Evolutionary conservation across 1,284 basidiomycete genomes (phyloP).

Genomic region (Leccinum huronense): DNA sequence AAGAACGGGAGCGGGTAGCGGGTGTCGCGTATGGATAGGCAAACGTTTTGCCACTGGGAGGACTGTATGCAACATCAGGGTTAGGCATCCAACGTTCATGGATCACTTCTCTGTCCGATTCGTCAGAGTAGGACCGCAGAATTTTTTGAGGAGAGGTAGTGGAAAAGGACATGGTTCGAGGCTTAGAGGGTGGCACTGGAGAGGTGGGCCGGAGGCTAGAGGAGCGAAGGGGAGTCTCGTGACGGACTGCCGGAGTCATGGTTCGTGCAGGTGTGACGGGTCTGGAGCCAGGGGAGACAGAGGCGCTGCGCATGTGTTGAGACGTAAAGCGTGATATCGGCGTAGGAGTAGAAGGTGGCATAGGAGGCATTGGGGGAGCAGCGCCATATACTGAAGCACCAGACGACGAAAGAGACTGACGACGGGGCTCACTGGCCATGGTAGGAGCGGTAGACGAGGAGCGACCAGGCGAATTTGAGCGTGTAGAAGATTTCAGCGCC

Average conservation of each 20-base stretch:
- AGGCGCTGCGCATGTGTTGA: slow-evolving; percentile 46
- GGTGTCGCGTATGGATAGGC: slow-evolving; percentile 33
- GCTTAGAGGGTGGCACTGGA: slow-evolving; percentile 44
- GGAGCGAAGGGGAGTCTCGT: slow-evolving; percentile 39
- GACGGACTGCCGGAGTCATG: slow-evolving; percentile 32
- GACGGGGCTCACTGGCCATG: slow-evolving; percentile 25
- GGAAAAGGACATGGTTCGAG: slow-evolving; percentile 43
- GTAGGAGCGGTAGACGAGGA: slow-evolving; percentile 29
- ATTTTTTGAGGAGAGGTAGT: slow-evolving; percentile 48
- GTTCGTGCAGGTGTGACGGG: slow-evolving; percentile 48
- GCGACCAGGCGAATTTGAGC: slow-evolving; percentile 6
- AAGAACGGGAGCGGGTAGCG: slow-evolving; percentile 33
- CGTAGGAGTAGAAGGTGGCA: slow-evolving; percentile 37
- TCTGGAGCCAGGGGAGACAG: slow-evolving; percentile 45
- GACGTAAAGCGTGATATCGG: slow-evolving; percentile 47
- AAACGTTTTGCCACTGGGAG: slow-evolving; percentile 30
- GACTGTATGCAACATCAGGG: slow-evolving; percentile 33
- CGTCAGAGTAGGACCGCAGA: slow-evolving; percentile 50
- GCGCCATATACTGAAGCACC: slow-evolving; percentile 35
- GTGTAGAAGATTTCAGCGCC: slow-evolving; percentile 27
- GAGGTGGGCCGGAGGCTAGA: slow-evolving; percentile 37
- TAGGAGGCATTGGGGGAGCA: slow-evolving; percentile 34
- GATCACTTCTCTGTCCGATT: slow-evolving; percentile 43
- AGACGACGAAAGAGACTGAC: slow-evolving; percentile 38
- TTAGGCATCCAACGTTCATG: slow-evolving; percentile 56